Evolutionary conservation across 2,329 filamentous ascomycete genomes (phyloP), one percentile per base, ranked within the genome.

Genomic region (Penicillium freii): DNA sequence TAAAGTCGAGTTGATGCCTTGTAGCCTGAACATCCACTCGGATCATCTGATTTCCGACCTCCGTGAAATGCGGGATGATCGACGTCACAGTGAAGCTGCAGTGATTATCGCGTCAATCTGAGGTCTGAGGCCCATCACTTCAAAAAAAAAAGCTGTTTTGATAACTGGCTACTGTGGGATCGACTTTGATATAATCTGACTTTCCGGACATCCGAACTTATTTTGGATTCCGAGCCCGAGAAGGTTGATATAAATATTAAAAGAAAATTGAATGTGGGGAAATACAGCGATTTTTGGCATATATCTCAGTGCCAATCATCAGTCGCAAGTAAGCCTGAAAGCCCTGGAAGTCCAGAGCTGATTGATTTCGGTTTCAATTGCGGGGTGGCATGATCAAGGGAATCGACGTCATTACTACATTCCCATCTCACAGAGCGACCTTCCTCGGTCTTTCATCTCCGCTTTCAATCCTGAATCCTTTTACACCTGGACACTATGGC

Each of bases 391-490:
- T 62, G 62, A 65, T 60, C 17, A 13, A 5, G 19, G 21, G 52
- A 57, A 61, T 58, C 71, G 70, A 73, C 71, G 70, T 73, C 71
- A 73, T 73, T 66, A 61, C 60, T 65, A 69, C 64, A 65, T 65
- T 59, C 50, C 51, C 54, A 51, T 47, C 27, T 25, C 25, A 17
- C 54, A 5, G 25, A 40, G 29, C 25, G 23, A 43, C 34, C 29
- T 31, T 45, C 38, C 31, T 29, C 45, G n/a, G 13, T 45, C 42
- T 44, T 53, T 34, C 39, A 49, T 19, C 52, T 48, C 17, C 15
- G 17, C 43, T 36, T 43, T 46, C 31, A 25, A 27, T 19, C 17
- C 25, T 36, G 9, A 36, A 39, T 29, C 8, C 29, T 36, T 55
- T 19, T 4, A n/a, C 49, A 45, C 38, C 31, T 15, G 31, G 31